phyloP scores from a whole-genome alignment of 75 land plant genomes.

The Cryptomeria japonica region DNA sequence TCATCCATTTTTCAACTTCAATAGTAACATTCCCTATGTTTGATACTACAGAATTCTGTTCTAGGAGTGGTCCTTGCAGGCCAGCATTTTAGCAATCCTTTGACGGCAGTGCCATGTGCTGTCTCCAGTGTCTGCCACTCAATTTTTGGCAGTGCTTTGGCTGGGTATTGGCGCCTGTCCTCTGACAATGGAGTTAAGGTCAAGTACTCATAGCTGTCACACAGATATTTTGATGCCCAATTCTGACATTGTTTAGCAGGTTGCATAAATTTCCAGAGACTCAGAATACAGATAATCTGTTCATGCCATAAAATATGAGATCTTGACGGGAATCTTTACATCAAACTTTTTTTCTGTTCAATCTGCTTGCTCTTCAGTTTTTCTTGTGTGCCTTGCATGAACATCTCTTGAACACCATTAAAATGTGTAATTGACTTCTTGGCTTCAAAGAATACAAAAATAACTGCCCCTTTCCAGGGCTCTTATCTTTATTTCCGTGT shows the following conservation, averaged over 20 bases:
- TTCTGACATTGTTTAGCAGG: background rate
- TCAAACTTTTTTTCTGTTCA: background rate
- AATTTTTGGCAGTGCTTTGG: constrained; percentile 77
- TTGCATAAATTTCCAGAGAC: background rate
- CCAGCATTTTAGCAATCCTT: constrained; percentile 90
- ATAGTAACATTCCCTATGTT: background rate
- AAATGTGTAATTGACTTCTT: background rate
- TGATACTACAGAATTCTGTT: constrained; percentile 75
- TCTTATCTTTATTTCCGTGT: background rate
- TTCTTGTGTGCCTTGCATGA: background rate
- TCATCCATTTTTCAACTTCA: background rate
- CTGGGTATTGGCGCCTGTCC: constrained; percentile 74
- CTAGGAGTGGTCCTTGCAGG: constrained; percentile 93
- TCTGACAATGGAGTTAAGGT: background rate
- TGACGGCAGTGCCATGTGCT: constrained; percentile 95
- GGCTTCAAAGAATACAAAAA: background rate
- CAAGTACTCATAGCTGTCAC: background rate
- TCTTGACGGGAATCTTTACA: background rate
- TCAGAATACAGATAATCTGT: background rate
- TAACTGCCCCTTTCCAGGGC: background rate
- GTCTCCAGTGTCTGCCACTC: constrained; percentile 95
- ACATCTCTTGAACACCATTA: background rate
- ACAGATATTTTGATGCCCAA: background rate
- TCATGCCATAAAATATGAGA: background rate
- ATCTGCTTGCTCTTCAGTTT: background rate